Conservation (phyloP, 2,329 filamentous ascomycete species). For the Penicillium corylophilum region DNA sequence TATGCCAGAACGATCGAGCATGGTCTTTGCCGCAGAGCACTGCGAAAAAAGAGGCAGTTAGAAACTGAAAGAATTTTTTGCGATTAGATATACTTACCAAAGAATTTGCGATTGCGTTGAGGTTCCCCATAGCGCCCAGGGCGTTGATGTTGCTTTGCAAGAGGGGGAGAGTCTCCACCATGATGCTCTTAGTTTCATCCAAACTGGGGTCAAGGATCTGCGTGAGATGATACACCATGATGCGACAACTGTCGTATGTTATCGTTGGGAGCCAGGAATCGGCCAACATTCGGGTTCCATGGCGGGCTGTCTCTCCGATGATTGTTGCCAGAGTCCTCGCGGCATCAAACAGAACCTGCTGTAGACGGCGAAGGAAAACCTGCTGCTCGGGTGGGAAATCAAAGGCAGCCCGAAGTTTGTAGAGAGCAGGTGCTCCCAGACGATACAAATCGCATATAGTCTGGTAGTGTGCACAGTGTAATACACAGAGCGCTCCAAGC, state of each 20-base stretch:
- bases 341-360: slow-evolving; percentile 26
- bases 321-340: slow-evolving; percentile 24
- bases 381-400: slow-evolving; percentile 24
- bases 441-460: slow-evolving; percentile 23
- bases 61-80: neutral
- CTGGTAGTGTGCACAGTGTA: slow-evolving; percentile 23
- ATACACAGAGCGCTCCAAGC: slow-evolving; percentile 20
- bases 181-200: slow-evolving; percentile 24
- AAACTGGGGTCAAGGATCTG: slow-evolving; percentile 35
- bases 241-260: slow-evolving; percentile 49
- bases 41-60: neutral
- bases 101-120: slow-evolving; percentile 22
- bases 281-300: slow-evolving; percentile 44
- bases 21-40: slow-evolving; percentile 20
- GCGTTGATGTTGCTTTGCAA: slow-evolving; percentile 22
- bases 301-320: slow-evolving; percentile 40
- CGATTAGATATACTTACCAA: slow-evolving; percentile 8
- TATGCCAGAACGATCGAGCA: slow-evolving; percentile 23
- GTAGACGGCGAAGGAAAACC: slow-evolving; percentile 17
- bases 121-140: slow-evolving; percentile 20
- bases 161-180: slow-evolving; percentile 19
- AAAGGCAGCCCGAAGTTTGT: slow-evolving; percentile 23
- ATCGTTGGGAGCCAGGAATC: slow-evolving; percentile 50
- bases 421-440: slow-evolving; percentile 21
- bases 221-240: slow-evolving; percentile 52